phyloP scores from a whole-genome alignment of 331 rosid species.

The Saraca asoca region DNA sequence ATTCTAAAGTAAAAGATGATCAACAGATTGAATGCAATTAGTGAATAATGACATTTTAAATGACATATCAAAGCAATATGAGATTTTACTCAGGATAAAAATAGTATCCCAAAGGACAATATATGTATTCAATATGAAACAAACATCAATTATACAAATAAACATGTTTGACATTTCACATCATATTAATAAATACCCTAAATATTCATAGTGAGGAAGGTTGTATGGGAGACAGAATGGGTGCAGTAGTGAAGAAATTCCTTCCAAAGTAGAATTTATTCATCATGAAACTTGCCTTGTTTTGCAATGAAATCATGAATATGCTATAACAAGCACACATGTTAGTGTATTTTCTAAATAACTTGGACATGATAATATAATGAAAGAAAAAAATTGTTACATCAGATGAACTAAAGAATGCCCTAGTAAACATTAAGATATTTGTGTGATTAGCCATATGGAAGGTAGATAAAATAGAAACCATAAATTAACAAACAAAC shows the following conservation, averaged over 20 bases:
- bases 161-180: conserved; percentile 4
- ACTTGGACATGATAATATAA: too few species aligned
- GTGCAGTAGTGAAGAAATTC: conserved; percentile 51
- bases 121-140: conserved; percentile 10
- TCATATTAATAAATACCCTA: conserved; percentile 8
- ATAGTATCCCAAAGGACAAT: conserved; percentile 5
- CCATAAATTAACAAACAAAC: too few species aligned
- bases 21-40: not conserved
- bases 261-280: conserved; percentile 55
- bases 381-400: too few species aligned
- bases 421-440: too few species aligned
- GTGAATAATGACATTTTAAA: conserved; percentile 16
- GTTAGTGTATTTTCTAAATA: too few species aligned
- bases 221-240: conserved; percentile 51
- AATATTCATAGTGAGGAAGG: conserved; percentile 57
- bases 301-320: conserved; percentile 39
- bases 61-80: conserved; percentile 4
- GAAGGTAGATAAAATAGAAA: too few species aligned
- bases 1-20: conserved; percentile 29
- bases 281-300: conserved; percentile 41
- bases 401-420: too few species aligned
- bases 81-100: conserved; percentile 3
- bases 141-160: not conserved
- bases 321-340: conserved; percentile 17
- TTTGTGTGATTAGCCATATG: too few species aligned